phyloP scores from a whole-genome alignment of 2,329 filamentous ascomycete genomes.

The Colletotrichum salicis region DNA sequence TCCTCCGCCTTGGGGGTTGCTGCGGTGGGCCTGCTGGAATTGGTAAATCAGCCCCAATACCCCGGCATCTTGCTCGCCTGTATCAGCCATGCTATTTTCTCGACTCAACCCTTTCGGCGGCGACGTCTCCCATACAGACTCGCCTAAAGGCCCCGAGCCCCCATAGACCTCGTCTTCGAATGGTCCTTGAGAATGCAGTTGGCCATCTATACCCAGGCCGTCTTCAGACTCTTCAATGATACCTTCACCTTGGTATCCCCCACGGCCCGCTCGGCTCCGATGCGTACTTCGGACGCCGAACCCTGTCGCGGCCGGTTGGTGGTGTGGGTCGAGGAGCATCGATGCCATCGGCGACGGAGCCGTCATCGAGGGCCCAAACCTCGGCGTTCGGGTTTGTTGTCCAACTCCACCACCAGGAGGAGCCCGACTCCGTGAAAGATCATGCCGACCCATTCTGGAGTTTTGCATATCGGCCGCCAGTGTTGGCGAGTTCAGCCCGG shows the following conservation, averaged over 20 bases:
- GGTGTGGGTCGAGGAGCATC: slow-evolving; percentile 78
- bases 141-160: slow-evolving; percentile 62
- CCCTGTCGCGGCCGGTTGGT: slow-evolving; percentile 70
- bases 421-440: slow-evolving; percentile 56
- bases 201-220: slow-evolving; percentile 48
- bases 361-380: slow-evolving; percentile 57
- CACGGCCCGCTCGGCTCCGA: slow-evolving; percentile 55
- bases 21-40: slow-evolving; percentile 66
- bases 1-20: slow-evolving; percentile 55
- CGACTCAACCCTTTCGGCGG: slow-evolving; percentile 61
- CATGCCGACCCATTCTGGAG: slow-evolving; percentile 59
- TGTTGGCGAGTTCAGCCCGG: slow-evolving; percentile 73
- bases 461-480: slow-evolving; percentile 65
- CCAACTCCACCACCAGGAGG: slow-evolving; percentile 46
- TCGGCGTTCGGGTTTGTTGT: slow-evolving; percentile 52
- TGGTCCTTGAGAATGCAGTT: slow-evolving; percentile 65
- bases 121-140: slow-evolving; percentile 69
- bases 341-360: slow-evolving; percentile 76
- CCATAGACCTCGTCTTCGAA: slow-evolving; percentile 66
- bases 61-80: slow-evolving; percentile 61
- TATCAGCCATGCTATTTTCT: slow-evolving; percentile 60
- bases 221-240: slow-evolving; percentile 70
- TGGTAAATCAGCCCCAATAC: slow-evolving; percentile 69
- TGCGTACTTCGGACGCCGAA: slow-evolving; percentile 58
- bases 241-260: slow-evolving; percentile 59